These are phyloP conservation scores for Trypanosoma mega DNA, from an alignment of 208 protist genomes.

Conservation along the genomic window DNA sequence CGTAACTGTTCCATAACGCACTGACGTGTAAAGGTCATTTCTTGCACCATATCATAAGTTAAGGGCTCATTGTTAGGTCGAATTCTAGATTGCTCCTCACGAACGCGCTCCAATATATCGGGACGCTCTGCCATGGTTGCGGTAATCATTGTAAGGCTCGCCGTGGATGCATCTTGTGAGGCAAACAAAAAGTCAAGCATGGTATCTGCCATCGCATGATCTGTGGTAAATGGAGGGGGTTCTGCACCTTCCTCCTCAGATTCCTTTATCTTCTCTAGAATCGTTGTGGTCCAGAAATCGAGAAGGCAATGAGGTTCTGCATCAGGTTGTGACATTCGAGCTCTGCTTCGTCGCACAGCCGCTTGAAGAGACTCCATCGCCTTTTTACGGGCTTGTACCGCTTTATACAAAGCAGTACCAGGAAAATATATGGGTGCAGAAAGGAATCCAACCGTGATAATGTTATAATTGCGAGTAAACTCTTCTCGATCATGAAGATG, in stretches of 20 bases:
- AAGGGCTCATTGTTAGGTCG: conserved; percentile 77
- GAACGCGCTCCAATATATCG: conserved; percentile 84
- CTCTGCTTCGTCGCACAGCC: conserved; percentile 77
- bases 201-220: conserved; percentile 90
- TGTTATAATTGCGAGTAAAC: conserved; percentile 92
- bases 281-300: conserved; percentile 89
- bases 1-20: conserved; percentile 83
- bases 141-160: conserved; percentile 84
- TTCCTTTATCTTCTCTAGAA: conserved; percentile 63
- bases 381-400: conserved; percentile 86
- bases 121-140: conserved; percentile 88
- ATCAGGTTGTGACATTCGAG: conserved; percentile 66
- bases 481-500: conserved; percentile 82
- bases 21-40: conserved; percentile 90
- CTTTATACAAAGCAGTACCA: conserved; percentile 89
- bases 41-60: conserved; percentile 79
- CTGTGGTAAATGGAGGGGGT: conserved; percentile 58
- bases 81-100: conserved; percentile 83
- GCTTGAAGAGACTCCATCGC: conserved; percentile 80
- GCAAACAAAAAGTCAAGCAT: conserved; percentile 95
- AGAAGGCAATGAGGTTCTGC: conserved; percentile 87
- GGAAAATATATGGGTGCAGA: conserved; percentile 90
- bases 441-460: conserved; percentile 93
- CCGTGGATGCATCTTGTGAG: conserved; percentile 85
- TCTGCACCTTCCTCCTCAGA: conserved; percentile 72